These are phyloP conservation scores for Hortiboletus campestris DNA, from an alignment of 768 basidiomycete species.

Conservation along the genomic window DNA sequence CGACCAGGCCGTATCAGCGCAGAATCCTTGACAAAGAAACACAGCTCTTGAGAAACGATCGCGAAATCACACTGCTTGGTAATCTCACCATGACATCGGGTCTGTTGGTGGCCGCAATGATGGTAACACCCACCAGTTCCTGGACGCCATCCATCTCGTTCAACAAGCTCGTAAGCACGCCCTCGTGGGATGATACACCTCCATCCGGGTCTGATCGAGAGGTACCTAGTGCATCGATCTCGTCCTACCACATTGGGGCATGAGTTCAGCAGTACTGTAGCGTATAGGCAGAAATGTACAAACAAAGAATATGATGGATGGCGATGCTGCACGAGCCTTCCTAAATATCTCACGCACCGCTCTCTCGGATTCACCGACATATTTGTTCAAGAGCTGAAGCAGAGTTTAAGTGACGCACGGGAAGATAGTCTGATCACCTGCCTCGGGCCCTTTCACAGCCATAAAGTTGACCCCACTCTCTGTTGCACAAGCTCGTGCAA, in stretches of 20 bases:
- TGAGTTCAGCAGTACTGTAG: not conserved
- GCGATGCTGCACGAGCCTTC: conserved; percentile 91
- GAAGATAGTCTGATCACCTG: conserved; percentile 31
- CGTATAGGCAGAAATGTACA: conserved; percentile 24
- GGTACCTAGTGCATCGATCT: conserved; percentile 91
- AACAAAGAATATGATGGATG: conserved; percentile 96
- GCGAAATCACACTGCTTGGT: not conserved
- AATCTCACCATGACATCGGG: conserved; percentile 83
- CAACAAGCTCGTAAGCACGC: conserved; percentile 87
- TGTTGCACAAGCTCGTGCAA: conserved; percentile 87
- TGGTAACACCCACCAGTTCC: conserved; percentile 90
- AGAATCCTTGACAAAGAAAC: conserved; percentile 60
- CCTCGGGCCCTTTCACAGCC: conserved; percentile 97
- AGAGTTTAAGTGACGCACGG: not conserved
- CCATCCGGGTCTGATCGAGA: conserved; percentile 60
- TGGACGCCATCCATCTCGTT: conserved; percentile 99
- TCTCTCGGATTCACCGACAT: conserved; percentile 94
- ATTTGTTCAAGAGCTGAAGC: conserved; percentile 89
- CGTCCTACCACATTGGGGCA: conserved; percentile 62
- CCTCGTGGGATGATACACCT: conserved; percentile 66
- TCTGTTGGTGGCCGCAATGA: conserved; percentile 94
- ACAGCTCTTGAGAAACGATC: not conserved
- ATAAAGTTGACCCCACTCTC: conserved; percentile 96
- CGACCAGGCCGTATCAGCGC: conserved; percentile 95
- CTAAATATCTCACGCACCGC: conserved; percentile 94